These are phyloP conservation scores for Monosporozyma aquatica DNA, from an alignment of 805 yeast species.

Conservation along the genomic window DNA sequence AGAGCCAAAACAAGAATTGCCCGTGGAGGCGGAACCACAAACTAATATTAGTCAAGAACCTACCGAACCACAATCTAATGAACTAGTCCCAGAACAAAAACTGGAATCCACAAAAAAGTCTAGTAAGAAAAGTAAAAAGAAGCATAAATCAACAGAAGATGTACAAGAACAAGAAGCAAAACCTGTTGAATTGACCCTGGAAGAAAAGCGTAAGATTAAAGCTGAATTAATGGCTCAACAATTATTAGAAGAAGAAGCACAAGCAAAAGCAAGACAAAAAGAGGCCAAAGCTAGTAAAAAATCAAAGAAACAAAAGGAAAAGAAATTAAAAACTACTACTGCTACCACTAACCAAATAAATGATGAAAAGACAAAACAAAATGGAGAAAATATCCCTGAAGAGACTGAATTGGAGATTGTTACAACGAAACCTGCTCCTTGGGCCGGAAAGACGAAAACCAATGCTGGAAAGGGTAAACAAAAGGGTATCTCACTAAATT, in stretches of 20 bases:
- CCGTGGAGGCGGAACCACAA: too few species aligned
- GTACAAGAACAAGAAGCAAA: not conserved
- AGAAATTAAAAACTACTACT: conserved; percentile 7
- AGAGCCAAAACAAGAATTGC: too few species aligned
- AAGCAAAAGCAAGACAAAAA: conserved; percentile 5
- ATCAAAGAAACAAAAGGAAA: conserved; percentile 10
- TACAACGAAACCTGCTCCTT: conserved; percentile 17
- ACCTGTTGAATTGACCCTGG: not conserved
- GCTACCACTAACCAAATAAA: not conserved
- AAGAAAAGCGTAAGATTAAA: conserved; percentile 10
- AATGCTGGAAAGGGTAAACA: conserved; percentile 5
- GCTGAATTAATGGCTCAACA: conserved; percentile 20
- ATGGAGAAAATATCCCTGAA: not conserved
- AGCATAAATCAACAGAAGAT: too few species aligned
- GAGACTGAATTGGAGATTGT: too few species aligned
- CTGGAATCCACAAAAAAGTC: too few species aligned
- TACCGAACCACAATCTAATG: too few species aligned
- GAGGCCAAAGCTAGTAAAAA: conserved; percentile 6
- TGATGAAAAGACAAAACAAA: not conserved
- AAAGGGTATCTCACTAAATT: conserved; percentile 13
- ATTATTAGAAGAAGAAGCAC: conserved; percentile 13
- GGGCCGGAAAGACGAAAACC: conserved; percentile 18
- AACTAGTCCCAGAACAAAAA: too few species aligned
- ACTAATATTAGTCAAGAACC: too few species aligned
- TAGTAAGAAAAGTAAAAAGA: too few species aligned